Evolutionary conservation across 306 rosid species (phyloP), one percentile per base, ranked within the genome.

Genomic region (Castanea crenata): DNA sequence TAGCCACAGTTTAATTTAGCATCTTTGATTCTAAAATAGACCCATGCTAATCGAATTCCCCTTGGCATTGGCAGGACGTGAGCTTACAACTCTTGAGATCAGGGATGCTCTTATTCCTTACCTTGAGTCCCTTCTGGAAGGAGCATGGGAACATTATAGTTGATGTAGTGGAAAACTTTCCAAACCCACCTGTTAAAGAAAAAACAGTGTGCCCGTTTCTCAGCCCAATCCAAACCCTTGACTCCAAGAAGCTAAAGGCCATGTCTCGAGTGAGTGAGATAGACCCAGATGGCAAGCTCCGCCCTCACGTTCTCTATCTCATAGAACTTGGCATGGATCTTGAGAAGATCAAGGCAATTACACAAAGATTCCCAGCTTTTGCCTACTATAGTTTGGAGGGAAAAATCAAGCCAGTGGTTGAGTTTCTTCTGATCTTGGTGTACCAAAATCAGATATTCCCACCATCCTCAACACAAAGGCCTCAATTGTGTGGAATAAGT

Each of bases 401-500:
- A 71, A 92, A 95, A 85, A 84, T 95, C 63, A 94, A 88, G 86
- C 99, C 99, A 15, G 65, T 91, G 81, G 93, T 95, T 38, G 97
- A 95, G 92, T 95, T 92, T 86, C 86, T 95, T 68, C 92, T 76
- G 92, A 91, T 74, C 97, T 95, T 71, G 97, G 97, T 54, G 89
- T 95, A 23, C 89, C 90, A 38, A 89, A 89, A 83, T 93, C 89
- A 61, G 83, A 88, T 55, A 92, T 95, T 51, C 89, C 91, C 51
- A 74, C 70, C 64, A 91, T 95, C 76, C 87, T 95, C 80, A 25
- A 69, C 72, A 95, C n/a, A 91, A 85, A 88, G 99, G 82, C 99
- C 99, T 81, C 97, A 95, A 69, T 75, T 95, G 77, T 95, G 99
- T 76, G 99, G 99, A 56, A 88, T 95, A 72, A 95, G 99, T 85